Conservation (phyloP, 768 basidiomycete genomes). For the Omphalotus guepiniiformis region DNA sequence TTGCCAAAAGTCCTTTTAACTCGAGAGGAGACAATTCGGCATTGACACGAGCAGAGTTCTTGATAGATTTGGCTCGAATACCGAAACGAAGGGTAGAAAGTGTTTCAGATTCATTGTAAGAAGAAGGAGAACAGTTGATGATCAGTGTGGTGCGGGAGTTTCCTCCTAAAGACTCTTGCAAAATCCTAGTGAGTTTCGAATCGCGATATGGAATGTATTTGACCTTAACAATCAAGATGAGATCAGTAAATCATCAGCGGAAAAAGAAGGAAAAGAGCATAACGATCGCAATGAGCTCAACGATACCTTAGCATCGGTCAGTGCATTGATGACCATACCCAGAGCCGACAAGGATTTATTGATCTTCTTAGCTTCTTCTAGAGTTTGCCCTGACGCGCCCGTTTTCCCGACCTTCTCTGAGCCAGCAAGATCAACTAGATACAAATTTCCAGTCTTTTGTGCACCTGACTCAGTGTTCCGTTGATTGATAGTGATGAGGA, state of each 20-base stretch:
- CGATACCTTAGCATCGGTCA: constrained; percentile 85
- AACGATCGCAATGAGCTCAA: neutral
- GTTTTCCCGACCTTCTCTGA: constrained; percentile 99
- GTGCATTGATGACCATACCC: constrained; percentile 98
- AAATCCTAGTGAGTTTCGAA: constrained; percentile 96
- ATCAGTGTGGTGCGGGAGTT: constrained; percentile 96
- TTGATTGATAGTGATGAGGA: constrained; percentile 96
- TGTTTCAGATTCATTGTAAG: constrained; percentile 96
- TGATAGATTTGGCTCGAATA: constrained; percentile 99
- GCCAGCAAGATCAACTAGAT: constrained; percentile 96
- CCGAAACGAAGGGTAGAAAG: constrained; percentile 97
- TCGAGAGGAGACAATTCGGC: constrained; percentile 95
- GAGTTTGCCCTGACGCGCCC: constrained; percentile 95
- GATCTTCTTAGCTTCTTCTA: constrained; percentile 99
- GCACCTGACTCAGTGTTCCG: constrained; percentile 94
- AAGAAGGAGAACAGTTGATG: constrained; percentile 98
- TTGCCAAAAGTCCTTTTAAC: constrained; percentile 87
- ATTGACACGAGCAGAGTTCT: constrained; percentile 98
- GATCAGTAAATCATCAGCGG: neutral
- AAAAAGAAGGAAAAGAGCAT: neutral
- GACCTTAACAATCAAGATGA: constrained; percentile 48
- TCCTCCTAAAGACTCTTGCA: constrained; percentile 97
- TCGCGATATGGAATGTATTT: constrained; percentile 98
- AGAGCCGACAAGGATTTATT: constrained; percentile 97
- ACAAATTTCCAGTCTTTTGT: constrained; percentile 94